These are phyloP conservation scores for Plasmodium cynomolgi DNA, from an alignment of 169 alveolate species.

Conservation along the genomic window DNA sequence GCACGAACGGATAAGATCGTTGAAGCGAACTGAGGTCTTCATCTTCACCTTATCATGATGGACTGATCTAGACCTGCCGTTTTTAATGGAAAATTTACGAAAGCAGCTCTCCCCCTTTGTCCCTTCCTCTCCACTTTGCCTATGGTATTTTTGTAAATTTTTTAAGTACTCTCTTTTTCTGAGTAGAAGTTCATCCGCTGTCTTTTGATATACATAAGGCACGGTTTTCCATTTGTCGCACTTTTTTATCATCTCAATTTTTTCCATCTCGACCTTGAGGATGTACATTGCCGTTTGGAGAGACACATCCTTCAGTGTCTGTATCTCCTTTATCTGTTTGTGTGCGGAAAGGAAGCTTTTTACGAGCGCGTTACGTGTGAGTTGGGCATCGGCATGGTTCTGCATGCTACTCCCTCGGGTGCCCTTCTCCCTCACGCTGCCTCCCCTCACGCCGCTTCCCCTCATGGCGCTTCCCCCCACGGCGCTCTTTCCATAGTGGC, in stretches of 20 bases:
- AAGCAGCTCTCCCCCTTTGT: not conserved
- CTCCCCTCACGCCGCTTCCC: not conserved
- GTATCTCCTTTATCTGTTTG: constrained; percentile 38
- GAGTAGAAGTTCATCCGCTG: constrained; percentile 24
- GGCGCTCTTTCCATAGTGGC: not conserved
- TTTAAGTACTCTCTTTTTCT: constrained; percentile 21
- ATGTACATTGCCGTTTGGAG: constrained; percentile 9
- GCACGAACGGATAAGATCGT: not conserved
- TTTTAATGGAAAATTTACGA: not conserved
- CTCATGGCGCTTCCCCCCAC: not conserved
- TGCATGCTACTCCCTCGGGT: not conserved
- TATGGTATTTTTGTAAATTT: not conserved
- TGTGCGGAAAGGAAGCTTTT: constrained; percentile 22
- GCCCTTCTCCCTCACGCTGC: not conserved
- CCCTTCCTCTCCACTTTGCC: not conserved
- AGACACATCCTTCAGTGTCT: constrained; percentile 8
- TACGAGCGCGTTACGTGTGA: constrained; percentile 7
- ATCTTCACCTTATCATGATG: not conserved
- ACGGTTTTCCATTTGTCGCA: constrained; percentile 25
- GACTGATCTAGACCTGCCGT: not conserved
- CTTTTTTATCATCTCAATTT: constrained; percentile 12
- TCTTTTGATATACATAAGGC: constrained; percentile 51
- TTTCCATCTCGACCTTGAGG: constrained; percentile 5
- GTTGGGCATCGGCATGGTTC: not conserved
- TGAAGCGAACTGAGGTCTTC: not conserved